These are phyloP conservation scores for Lactifluus hygrophoroides DNA, from an alignment of 768 basidiomycete genomes.

Conservation along the genomic window DNA sequence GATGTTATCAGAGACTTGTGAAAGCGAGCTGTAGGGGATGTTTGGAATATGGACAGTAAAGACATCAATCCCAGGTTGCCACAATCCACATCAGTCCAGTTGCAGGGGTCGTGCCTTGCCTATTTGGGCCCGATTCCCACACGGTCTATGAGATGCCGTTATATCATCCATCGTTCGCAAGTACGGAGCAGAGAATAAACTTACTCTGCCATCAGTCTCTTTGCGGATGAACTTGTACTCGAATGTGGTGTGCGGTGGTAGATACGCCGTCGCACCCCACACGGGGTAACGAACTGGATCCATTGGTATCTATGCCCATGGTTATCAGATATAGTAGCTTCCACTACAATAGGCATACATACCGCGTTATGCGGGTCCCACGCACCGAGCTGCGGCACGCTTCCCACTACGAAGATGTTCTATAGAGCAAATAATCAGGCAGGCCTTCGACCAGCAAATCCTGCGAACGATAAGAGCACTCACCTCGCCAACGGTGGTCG, in stretches of 20 bases:
- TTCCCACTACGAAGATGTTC: slow-evolving; percentile 56
- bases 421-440: slow-evolving; percentile 20
- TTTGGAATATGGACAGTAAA: too few relatives aligned
- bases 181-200: slow-evolving; percentile 14
- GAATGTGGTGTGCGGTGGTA: slow-evolving; percentile 44
- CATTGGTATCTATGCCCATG: slow-evolving; percentile 36
- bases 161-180: slow-evolving; percentile 23
- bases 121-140: slow-evolving; percentile 59
- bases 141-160: slow-evolving; percentile 25
- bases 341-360: slow-evolving; percentile 12
- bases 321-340: background rate
- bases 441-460: background rate
- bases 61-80: slow-evolving; percentile 40
- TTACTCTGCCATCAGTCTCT: slow-evolving; percentile 40
- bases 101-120: slow-evolving; percentile 34
- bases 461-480: background rate
- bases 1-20: too few relatives aligned
- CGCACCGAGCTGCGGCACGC: slow-evolving; percentile 43
- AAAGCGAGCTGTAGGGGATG: too few relatives aligned
- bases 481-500: slow-evolving; percentile 51
- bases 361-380: slow-evolving; percentile 46
- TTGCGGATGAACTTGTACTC: slow-evolving; percentile 57
- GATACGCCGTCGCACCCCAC: slow-evolving; percentile 41
- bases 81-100: slow-evolving; percentile 28
- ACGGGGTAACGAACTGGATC: slow-evolving; percentile 45